A percentile compares a stretch with the other conserved stretches of the same genome.
phyloP scores from a whole-genome alignment of 345 rosid genomes.

The Hirschfeldia incana region DNA sequence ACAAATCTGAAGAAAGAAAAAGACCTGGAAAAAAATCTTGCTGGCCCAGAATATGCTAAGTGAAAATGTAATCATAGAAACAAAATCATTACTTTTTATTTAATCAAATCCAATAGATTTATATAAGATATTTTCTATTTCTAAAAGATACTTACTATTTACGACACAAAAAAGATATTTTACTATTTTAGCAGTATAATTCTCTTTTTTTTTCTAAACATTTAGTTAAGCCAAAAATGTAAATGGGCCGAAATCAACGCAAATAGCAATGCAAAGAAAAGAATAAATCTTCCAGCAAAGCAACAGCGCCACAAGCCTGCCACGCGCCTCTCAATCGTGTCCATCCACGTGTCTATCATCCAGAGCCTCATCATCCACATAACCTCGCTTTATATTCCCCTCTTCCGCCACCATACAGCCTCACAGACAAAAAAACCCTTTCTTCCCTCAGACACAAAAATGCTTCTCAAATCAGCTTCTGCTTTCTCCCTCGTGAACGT shows the following conservation, averaged over 20 bases:
- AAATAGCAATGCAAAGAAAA: background rate
- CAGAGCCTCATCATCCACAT: slow-evolving; percentile 31
- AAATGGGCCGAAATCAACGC: background rate
- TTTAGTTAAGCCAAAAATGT: background rate
- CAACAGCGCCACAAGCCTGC: slow-evolving; percentile 20
- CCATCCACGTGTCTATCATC: slow-evolving; percentile 50
- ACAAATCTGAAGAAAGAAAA: background rate
- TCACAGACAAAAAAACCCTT: background rate
- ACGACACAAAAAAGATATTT: too few species aligned
- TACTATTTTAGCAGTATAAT: too few species aligned
- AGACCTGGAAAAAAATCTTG: background rate
- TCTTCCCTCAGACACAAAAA: slow-evolving; percentile 22
- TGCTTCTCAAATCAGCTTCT: slow-evolving; percentile 57
- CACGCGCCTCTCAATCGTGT: slow-evolving; percentile 55
- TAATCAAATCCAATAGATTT: background rate
- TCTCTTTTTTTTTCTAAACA: too few species aligned
- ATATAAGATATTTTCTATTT: too few species aligned
- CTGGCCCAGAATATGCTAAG: background rate
- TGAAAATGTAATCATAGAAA: background rate
- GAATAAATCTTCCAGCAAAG: slow-evolving; percentile 30
- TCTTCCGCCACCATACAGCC: slow-evolving; percentile 14
- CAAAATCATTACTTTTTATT: background rate
- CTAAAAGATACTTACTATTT: too few species aligned
- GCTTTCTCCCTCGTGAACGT: slow-evolving; percentile 43
- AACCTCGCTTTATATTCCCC: slow-evolving; percentile 28